A percentile compares a stretch with the other conserved stretches of the same genome.
phyloP scores from a whole-genome alignment of 495 filamentous ascomycete genomes.

The Trichoderma reesei region DNA sequence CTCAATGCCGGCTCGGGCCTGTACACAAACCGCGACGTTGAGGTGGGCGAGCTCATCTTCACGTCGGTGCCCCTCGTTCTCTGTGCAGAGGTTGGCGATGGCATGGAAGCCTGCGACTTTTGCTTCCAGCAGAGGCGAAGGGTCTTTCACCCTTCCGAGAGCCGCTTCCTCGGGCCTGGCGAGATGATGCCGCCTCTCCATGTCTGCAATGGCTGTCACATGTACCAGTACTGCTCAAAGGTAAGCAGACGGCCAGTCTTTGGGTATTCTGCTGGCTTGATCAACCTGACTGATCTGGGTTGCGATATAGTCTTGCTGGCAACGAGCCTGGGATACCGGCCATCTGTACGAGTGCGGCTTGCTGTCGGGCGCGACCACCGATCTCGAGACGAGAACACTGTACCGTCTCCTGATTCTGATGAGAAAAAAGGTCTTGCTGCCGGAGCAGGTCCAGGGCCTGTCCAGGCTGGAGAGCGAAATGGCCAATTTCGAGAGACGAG shows the following conservation, averaged over 20 bases:
- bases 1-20: neutral
- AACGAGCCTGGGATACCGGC: neutral
- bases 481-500: neutral
- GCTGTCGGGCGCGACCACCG: neutral
- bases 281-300: neutral
- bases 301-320: neutral
- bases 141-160: neutral
- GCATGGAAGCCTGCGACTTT: neutral
- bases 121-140: neutral
- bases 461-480: neutral
- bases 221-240: neutral
- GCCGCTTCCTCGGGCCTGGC: neutral
- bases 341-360: neutral
- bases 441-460: neutral
- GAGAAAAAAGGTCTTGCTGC: neutral
- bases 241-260: neutral
- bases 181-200: neutral
- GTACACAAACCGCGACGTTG: neutral
- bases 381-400: neutral
- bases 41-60: neutral
- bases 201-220: neutral
- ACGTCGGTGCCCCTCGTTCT: neutral
- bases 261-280: neutral
- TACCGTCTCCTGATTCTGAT: neutral
- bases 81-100: neutral